Percentiles rank a stretch among this genome's conserved stretches.
These are phyloP conservation scores for Glaciozyma martinii DNA, from an alignment of 768 basidiomycete genomes.

Conservation along the genomic window DNA sequence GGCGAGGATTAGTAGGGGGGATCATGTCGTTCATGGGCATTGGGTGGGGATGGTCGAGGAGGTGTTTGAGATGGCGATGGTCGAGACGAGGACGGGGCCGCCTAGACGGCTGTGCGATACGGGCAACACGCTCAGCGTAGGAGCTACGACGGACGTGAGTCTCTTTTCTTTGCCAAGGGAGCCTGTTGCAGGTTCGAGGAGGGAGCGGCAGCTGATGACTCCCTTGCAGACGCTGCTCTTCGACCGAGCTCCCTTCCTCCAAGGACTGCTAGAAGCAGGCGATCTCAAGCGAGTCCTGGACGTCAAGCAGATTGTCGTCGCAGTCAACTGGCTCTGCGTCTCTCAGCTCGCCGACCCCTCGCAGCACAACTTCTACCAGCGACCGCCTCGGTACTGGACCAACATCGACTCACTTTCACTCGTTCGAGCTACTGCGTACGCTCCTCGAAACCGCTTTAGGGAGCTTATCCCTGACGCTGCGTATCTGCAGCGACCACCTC, in stretches of 20 bases:
- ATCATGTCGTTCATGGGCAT: conserved; percentile 20
- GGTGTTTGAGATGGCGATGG: conserved; percentile 30
- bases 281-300: conserved; percentile 11
- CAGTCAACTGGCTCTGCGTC: conserved; percentile 29
- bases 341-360: conserved; percentile 6
- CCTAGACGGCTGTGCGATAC: conserved; percentile 23
- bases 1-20: conserved; percentile 13
- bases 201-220: neutral
- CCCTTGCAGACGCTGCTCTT: neutral
- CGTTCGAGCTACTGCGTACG: conserved; percentile 16
- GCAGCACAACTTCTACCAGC: neutral
- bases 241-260: neutral
- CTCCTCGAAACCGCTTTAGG: neutral
- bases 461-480: too few relatives aligned
- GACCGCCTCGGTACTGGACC: conserved; percentile 28
- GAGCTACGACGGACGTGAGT: conserved; percentile 18
- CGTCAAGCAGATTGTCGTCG: conserved; percentile 24
- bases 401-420: conserved; percentile 16
- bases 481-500: conserved; percentile 24
- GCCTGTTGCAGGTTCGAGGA: too few relatives aligned
- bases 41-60: conserved; percentile 32
- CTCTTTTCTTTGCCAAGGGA: neutral
- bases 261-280: neutral
- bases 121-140: conserved; percentile 15
- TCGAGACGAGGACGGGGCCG: conserved; percentile 15